Percentiles rank a stretch among this genome's conserved stretches.
Conservation (phyloP, 768 basidiomycete species). For the Collybia mongolica region DNA sequence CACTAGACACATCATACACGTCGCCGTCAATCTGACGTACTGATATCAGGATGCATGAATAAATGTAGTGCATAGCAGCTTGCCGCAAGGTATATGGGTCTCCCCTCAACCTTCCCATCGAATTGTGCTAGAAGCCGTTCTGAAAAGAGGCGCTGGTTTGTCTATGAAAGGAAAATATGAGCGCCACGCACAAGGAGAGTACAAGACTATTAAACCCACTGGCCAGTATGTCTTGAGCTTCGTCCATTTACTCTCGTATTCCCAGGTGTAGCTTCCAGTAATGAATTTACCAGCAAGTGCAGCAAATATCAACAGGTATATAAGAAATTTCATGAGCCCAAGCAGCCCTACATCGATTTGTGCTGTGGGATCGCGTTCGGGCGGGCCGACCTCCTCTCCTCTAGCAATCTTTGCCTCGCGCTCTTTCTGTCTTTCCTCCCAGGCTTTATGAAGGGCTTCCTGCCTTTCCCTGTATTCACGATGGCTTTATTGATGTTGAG, state of each 20-base stretch:
- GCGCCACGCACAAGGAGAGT: background rate
- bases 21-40: conserved; percentile 77
- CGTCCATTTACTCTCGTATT: conserved; percentile 66
- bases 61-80: conserved; percentile 16
- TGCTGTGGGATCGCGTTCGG: conserved; percentile 72
- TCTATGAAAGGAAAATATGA: conserved; percentile 28
- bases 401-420: conserved; percentile 71
- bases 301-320: conserved; percentile 51
- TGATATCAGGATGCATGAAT: conserved; percentile 9
- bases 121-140: conserved; percentile 63
- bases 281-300: conserved; percentile 77
- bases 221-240: conserved; percentile 64
- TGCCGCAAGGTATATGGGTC: conserved; percentile 85
- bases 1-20: conserved; percentile 89
- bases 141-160: conserved; percentile 70
- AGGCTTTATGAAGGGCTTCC: conserved; percentile 59
- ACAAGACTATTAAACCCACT: conserved; percentile 31
- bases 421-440: conserved; percentile 68
- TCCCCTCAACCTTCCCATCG: conserved; percentile 64
- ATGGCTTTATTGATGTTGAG: conserved; percentile 42
- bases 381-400: conserved; percentile 72
- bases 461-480: conserved; percentile 64
- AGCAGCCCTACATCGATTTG: conserved; percentile 62
- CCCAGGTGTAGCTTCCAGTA: conserved; percentile 87
- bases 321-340: conserved; percentile 68